Evolutionary conservation across 2,329 filamentous ascomycete genomes (phyloP).

Genomic region (Plenodomus biglobosus): DNA sequence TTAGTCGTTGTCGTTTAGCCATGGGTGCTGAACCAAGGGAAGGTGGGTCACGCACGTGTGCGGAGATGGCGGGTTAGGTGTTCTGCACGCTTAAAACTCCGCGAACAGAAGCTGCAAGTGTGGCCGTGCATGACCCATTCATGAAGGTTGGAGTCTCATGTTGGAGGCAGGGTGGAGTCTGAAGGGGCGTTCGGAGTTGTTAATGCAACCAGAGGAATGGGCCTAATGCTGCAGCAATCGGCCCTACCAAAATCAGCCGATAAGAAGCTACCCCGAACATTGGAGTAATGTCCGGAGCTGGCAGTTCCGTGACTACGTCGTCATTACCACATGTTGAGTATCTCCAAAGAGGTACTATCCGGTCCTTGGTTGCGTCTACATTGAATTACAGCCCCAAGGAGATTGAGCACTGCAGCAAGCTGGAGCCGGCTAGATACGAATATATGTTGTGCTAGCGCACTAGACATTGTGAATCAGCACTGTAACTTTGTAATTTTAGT

Average conservation of each 20-base stretch:
- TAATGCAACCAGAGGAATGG: not conserved
- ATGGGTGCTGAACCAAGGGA: not conserved
- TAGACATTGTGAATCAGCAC: not conserved
- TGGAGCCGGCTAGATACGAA: not conserved
- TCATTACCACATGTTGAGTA: not conserved
- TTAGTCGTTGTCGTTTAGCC: conserved; percentile 10
- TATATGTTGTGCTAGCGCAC: not conserved
- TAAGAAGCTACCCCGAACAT: conserved; percentile 3
- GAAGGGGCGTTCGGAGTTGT: conserved; percentile 4
- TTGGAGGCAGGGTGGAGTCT: conserved; percentile 18
- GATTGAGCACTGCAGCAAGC: no score
- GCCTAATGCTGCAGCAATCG: conserved; percentile 1
- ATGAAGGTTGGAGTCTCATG: conserved; percentile 9
- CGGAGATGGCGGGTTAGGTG: conserved; percentile 36
- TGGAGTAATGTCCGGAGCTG: conserved; percentile 1
- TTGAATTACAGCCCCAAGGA: no score
- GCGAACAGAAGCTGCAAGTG: conserved; percentile 30
- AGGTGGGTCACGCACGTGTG: conserved; percentile 28
- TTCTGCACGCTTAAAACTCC: conserved; percentile 35
- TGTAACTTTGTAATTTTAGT: no score
- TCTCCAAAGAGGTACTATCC: not conserved
- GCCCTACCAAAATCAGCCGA: not conserved
- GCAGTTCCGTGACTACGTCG: not conserved
- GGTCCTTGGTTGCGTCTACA: not conserved
- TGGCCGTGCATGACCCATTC: conserved; percentile 24